These are phyloP conservation scores for Pneumocystis canis DNA, from an alignment of 1,139 yeast genomes.

Conservation along the genomic window DNA sequence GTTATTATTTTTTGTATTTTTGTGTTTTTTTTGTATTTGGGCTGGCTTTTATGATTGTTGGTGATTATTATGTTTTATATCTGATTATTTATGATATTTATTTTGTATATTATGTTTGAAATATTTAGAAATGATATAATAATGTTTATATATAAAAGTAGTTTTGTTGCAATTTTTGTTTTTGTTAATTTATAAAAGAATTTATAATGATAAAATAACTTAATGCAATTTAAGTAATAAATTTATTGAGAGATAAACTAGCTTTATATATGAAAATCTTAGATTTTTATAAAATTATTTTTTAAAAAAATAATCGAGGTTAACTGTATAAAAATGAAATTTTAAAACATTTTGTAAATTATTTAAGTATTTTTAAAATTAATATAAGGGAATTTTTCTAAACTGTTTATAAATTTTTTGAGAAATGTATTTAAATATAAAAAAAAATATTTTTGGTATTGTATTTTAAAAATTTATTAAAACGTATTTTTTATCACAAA, in stretches of 20 bases:
- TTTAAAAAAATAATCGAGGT: background rate
- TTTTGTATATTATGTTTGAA: background rate
- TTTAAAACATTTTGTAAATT: background rate
- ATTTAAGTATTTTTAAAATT: background rate
- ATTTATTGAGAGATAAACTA: background rate
- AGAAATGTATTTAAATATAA: background rate
- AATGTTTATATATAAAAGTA: background rate
- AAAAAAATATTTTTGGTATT: background rate
- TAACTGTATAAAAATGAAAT: background rate
- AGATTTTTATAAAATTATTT: background rate
- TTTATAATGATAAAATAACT: background rate
- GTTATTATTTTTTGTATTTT: background rate
- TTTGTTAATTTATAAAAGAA: background rate
- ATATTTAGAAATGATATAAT: background rate
- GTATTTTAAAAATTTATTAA: background rate
- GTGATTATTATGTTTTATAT: background rate
- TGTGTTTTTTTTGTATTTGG: background rate
- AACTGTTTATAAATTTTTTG: background rate
- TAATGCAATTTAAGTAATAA: background rate
- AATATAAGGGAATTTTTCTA: background rate
- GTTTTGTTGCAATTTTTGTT: background rate
- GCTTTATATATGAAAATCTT: background rate
- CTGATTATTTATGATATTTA: background rate
- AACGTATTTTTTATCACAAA: background rate
- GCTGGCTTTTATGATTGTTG: background rate